These are phyloP conservation scores for Scutellaria baicalensis DNA, from an alignment of 257 asterid species.

Conservation along the genomic window DNA sequence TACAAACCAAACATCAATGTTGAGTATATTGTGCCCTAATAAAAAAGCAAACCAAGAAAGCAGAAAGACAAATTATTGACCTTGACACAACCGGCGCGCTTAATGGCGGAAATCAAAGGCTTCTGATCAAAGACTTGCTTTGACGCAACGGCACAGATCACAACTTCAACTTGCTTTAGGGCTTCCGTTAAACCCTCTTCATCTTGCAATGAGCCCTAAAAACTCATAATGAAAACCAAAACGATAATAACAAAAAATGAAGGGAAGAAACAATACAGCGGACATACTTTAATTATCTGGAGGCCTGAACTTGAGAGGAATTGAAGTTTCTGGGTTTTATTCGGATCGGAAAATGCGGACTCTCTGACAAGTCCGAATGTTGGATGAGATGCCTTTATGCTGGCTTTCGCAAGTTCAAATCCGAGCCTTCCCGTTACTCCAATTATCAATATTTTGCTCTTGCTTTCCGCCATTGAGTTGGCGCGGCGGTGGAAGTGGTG, in stretches of 20 bases:
- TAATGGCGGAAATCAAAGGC: slow-evolving; percentile 65
- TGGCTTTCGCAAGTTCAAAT: slow-evolving; percentile 69
- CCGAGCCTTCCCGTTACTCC: slow-evolving; percentile 87
- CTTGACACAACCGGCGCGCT: slow-evolving; percentile 72
- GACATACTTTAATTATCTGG: slow-evolving; percentile 40
- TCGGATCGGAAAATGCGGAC: slow-evolving; percentile 60
- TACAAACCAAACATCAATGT: not conserved
- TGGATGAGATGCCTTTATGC: slow-evolving; percentile 57
- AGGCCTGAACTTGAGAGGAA: slow-evolving; percentile 49
- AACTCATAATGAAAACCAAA: not conserved
- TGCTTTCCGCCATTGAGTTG: slow-evolving; percentile 28
- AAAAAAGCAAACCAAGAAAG: not conserved
- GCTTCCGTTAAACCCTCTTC: slow-evolving; percentile 49
- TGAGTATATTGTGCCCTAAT: not conserved
- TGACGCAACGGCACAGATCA: slow-evolving; percentile 74
- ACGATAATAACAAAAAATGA: not conserved
- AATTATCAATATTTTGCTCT: slow-evolving; percentile 62
- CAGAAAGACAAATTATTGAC: slow-evolving; percentile 10
- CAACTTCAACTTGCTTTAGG: slow-evolving; percentile 64
- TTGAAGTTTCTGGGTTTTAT: slow-evolving; percentile 44
- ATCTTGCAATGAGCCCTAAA: slow-evolving; percentile 83
- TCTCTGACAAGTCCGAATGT: slow-evolving; percentile 83
- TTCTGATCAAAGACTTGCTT: slow-evolving; percentile 69
- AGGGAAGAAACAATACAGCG: not conserved
- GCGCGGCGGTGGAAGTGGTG: slow-evolving; percentile 2